Conservation (phyloP, 371 early-diverging fungal species). For the Lichtheimia ramosa region DNA sequence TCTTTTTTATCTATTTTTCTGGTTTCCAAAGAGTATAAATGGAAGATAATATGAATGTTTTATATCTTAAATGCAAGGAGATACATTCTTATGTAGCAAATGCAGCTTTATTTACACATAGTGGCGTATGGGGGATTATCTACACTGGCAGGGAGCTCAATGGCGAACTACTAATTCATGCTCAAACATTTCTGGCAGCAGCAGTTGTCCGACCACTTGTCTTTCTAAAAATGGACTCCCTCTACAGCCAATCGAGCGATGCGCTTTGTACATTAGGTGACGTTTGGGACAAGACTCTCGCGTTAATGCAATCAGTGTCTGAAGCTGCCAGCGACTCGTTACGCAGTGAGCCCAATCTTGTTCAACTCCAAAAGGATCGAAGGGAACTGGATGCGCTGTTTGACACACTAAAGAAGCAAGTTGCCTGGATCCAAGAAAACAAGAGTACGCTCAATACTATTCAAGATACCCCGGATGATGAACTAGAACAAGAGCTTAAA, state of each 20-base stretch:
- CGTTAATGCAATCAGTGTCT: slow-evolving; percentile 30
- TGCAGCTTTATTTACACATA: not conserved
- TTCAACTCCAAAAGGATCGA: slow-evolving; percentile 30
- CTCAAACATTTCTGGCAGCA: too few species aligned
- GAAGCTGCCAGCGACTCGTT: slow-evolving; percentile 34
- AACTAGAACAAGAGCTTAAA: slow-evolving; percentile 1
- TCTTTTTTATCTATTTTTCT: not conserved
- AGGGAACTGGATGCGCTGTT: slow-evolving; percentile 31
- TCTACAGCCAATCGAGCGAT: slow-evolving; percentile 26
- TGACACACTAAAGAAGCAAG: slow-evolving; percentile 17
- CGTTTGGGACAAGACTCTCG: slow-evolving; percentile 36
- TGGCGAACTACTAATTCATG: too few species aligned
- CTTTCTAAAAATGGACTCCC: not conserved
- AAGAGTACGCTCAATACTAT: not conserved
- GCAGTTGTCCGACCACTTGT: not conserved
- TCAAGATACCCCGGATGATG: not conserved
- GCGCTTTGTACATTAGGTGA: slow-evolving; percentile 34
- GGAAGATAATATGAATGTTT: not conserved
- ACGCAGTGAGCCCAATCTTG: slow-evolving; percentile 38
- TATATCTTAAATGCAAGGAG: too few species aligned
- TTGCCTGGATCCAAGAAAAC: slow-evolving; percentile 29
- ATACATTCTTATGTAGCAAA: too few species aligned
- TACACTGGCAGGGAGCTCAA: too few species aligned
- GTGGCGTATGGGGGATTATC: not conserved
- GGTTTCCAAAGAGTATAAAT: not conserved